Conservation (phyloP, 352 stramenopile species). For the Globisporangium lucens region DNA sequence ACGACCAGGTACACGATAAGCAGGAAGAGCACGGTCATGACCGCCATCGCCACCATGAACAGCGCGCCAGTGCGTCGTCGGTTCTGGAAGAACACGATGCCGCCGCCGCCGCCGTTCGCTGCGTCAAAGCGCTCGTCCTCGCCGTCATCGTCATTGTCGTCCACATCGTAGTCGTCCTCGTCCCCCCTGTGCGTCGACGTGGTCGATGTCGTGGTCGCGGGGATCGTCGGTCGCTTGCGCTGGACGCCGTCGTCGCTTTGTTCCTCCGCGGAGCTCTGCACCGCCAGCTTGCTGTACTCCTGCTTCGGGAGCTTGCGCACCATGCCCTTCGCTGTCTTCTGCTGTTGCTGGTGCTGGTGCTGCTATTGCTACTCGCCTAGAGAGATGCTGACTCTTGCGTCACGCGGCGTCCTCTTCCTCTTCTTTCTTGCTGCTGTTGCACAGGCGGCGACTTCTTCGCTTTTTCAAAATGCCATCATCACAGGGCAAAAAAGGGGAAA, state of each 20-base stretch:
- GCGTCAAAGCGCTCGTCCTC: slow-evolving; percentile 14
- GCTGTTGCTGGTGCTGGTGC: neutral
- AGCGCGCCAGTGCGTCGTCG: slow-evolving; percentile 22
- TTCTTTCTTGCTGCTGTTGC: neutral
- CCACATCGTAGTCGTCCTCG: neutral
- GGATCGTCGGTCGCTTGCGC: slow-evolving; percentile 1
- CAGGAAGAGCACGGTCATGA: slow-evolving; percentile 35
- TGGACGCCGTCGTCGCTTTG: slow-evolving; percentile 1
- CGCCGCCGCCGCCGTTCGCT: neutral
- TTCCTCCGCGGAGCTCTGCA: slow-evolving; percentile 7
- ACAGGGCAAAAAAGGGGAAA: neutral
- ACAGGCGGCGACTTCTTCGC: too few species aligned
- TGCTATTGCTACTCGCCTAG: neutral
- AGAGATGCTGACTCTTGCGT: neutral
- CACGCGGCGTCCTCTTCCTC: neutral
- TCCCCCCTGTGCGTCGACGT: neutral
- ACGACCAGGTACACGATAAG: slow-evolving; percentile 45
- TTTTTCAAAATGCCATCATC: neutral
- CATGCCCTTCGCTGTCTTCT: neutral
- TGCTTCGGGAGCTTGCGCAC: slow-evolving; percentile 24
- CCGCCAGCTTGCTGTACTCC: slow-evolving; percentile 19
- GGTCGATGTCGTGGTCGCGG: neutral
- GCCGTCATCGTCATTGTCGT: slow-evolving; percentile 8
- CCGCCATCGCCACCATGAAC: slow-evolving; percentile 25
- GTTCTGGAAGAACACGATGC: slow-evolving; percentile 10